Conservation (phyloP, 192 early-diverging fungal genomes). For the Podila horticola region DNA sequence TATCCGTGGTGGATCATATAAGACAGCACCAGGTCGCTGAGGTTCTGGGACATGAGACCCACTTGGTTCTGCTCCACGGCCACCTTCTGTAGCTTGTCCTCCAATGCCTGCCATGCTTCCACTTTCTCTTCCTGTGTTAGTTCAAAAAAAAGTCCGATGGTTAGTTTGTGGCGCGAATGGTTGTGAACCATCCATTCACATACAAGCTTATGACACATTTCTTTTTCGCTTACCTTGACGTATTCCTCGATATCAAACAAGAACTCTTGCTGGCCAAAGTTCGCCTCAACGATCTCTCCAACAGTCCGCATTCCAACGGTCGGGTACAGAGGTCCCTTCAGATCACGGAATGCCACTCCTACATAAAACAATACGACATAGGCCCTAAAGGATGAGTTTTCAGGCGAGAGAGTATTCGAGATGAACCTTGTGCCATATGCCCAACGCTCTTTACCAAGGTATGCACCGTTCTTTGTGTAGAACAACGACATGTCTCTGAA, state of each 20-base stretch:
- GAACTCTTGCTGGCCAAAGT: slow-evolving; percentile 81
- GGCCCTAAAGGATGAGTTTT: neutral
- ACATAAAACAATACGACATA: neutral
- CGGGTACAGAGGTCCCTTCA: slow-evolving; percentile 69
- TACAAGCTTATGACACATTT: no score
- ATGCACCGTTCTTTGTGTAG: slow-evolving; percentile 93
- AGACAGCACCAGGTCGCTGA: slow-evolving; percentile 76
- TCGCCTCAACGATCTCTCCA: slow-evolving; percentile 78
- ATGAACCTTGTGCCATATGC: neutral
- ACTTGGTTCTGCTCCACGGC: slow-evolving; percentile 16
- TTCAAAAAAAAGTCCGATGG: no score
- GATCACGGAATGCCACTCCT: slow-evolving; percentile 52
- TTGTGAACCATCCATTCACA: neutral
- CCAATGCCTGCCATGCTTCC: slow-evolving; percentile 55
- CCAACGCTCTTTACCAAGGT: slow-evolving; percentile 63
- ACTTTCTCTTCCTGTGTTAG: slow-evolving; percentile 52
- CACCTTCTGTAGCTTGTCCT: slow-evolving; percentile 19
- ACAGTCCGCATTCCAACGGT: slow-evolving; percentile 78
- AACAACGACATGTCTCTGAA: slow-evolving; percentile 80
- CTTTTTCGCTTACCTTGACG: slow-evolving; percentile 54
- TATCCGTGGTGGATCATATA: slow-evolving; percentile 91
- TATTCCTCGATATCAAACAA: slow-evolving; percentile 78
- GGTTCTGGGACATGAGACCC: slow-evolving; percentile 28
- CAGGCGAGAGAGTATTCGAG: no score
- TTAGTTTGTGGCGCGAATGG: no score